Base-by-base conservation (phyloP, 352 stramenopile genomes). In the Globisporangium acanthophoron region DNA sequence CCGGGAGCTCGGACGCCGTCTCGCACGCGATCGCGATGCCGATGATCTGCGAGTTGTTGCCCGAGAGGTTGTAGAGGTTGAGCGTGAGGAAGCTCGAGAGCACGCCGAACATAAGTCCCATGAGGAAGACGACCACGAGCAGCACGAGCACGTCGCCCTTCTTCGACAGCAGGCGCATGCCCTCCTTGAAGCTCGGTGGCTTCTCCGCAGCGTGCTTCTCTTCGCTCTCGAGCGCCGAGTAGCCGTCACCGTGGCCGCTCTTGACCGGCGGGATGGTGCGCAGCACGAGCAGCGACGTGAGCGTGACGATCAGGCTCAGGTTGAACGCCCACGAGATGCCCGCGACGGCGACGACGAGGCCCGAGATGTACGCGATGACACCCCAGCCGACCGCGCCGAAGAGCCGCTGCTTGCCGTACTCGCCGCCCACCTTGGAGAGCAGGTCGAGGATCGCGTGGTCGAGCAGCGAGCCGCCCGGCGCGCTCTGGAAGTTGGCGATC, bases 341-440 rank as follows among this genome's bases (percentile, higher is more conserved):
- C 3, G 62, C 71, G 3, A 70, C 66, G 0, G 74, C 65, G 33
- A 91, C 80, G 41, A 87, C 63, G 48, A 90, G 61, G 0, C 80
- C 79, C n/a, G 80, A 81, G 46, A 91, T 56, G 68, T 91, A 93
- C 9, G 80, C 84, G 24, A 68, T 64, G 18, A 66, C 49, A 8
- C 84, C 84, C 58, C 79, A 93, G 29, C 84, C 84, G 33, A 93
- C 66, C 2, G 84, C 80, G 33, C 80, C 84, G 53, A 89, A 91
- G 55, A 93, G 69, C 0, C 84, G 80, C 64, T 93, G 84, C 65
- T 90, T 91, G 66, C 84, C 84, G 61, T 91, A 93, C 62, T 93
- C 84, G 16, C 80, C 81, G 45, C 84, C 80, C 50, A 86, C 69
- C 31, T 79, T 78, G 37, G 78, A 68, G 46, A 91, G 66, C 45